Percentiles rank a stretch among this genome's conserved stretches.
phyloP scores from a whole-genome alignment of 306 rosid genomes.

The Heteromeles arbutifolia region DNA sequence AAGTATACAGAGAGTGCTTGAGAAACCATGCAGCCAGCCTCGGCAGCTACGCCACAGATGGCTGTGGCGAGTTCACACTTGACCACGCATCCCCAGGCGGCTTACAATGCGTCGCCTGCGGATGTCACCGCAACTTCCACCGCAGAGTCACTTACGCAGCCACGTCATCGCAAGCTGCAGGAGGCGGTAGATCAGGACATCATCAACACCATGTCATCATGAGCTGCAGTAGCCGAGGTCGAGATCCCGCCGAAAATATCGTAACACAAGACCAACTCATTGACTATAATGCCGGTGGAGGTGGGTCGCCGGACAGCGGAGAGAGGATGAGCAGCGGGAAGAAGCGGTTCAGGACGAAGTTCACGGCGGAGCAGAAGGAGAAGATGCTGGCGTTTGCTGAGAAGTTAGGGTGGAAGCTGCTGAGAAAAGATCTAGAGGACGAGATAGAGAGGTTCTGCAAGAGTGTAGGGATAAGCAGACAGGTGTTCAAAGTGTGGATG shows the following conservation, averaged over 20 bases:
- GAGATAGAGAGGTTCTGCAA: conserved; percentile 70
- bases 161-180: background rate
- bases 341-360: conserved; percentile 71
- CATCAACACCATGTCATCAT: background rate
- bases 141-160: conserved; percentile 41
- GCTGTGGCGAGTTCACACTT: conserved; percentile 78
- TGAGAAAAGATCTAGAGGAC: conserved; percentile 63
- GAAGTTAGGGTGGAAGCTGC: conserved; percentile 80
- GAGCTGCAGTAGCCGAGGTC: conserved; percentile 21
- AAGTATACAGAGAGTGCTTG: conserved; percentile 58
- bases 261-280: conserved; percentile 5
- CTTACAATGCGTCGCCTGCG: conserved; percentile 69
- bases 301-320: conserved; percentile 17
- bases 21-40: conserved; percentile 92
- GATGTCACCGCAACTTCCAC: conserved; percentile 88
- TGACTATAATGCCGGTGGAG: conserved; percentile 9
- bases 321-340: conserved; percentile 19
- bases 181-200: conserved; percentile 4
- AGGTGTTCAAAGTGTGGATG: conserved; percentile 90
- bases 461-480: conserved; percentile 58
- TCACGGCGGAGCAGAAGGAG: conserved; percentile 71
- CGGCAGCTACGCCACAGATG: conserved; percentile 91
- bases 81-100: conserved; percentile 29
- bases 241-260: conserved; percentile 3
- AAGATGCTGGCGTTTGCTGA: conserved; percentile 84